Conservation (phyloP, 2,329 filamentous ascomycete species). For the Sporothrix brunneoviolacea region DNA sequence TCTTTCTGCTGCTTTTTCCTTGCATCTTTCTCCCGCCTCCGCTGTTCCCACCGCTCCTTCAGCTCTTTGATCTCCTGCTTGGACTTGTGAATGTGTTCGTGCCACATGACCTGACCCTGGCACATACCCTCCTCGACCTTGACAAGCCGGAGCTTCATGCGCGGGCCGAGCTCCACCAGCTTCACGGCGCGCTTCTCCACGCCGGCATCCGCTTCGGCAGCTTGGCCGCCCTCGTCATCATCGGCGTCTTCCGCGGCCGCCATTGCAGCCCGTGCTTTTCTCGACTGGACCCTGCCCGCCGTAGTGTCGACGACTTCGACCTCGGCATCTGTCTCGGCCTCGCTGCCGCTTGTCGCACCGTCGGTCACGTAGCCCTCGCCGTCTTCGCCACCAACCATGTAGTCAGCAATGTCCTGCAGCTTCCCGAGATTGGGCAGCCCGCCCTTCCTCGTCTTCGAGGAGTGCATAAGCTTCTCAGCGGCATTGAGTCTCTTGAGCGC, state of each 20-base stretch:
- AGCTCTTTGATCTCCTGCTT: conserved; percentile 69
- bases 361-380: conserved; percentile 82
- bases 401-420: conserved; percentile 89
- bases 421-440: conserved; percentile 82
- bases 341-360: conserved; percentile 69
- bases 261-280: conserved; percentile 41
- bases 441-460: conserved; percentile 57
- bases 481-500: conserved; percentile 77
- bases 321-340: conserved; percentile 90
- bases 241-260: conserved; percentile 36
- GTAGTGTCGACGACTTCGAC: conserved; percentile 72
- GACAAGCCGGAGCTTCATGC: conserved; percentile 80
- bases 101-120: conserved; percentile 90
- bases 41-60: conserved; percentile 76
- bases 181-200: conserved; percentile 87
- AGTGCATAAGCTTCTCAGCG: conserved; percentile 68
- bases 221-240: conserved; percentile 32
- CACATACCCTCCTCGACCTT: conserved; percentile 96
- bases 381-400: conserved; percentile 75
- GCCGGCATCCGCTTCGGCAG: conserved; percentile 35
- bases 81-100: conserved; percentile 85
- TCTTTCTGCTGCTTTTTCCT: conserved; percentile 77
- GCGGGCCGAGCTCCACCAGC: conserved; percentile 82
- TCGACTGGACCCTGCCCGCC: conserved; percentile 53
- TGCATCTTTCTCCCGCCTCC: conserved; percentile 72